These are phyloP conservation scores for Zopfochytrium polystomum DNA, from an alignment of 371 early-diverging fungal genomes.

Conservation along the genomic window DNA sequence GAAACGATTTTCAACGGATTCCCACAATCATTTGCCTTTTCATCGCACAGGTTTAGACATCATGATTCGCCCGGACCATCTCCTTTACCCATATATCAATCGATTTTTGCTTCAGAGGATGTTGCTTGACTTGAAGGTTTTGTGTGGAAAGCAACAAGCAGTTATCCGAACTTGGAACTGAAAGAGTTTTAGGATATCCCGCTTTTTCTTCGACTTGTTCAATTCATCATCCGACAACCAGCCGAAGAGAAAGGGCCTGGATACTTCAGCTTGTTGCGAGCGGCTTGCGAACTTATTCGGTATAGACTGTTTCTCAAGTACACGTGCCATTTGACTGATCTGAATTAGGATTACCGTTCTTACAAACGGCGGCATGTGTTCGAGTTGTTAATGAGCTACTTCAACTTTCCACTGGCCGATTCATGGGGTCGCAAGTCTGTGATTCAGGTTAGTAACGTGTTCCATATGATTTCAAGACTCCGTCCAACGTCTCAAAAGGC, in stretches of 20 bases:
- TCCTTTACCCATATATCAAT: conserved; percentile 71
- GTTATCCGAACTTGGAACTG: too few relatives aligned
- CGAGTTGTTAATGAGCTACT: conserved; percentile 63
- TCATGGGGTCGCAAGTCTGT: conserved; percentile 47
- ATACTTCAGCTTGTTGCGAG: conserved; percentile 64
- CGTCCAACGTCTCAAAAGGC: too few relatives aligned
- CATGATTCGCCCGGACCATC: conserved; percentile 66
- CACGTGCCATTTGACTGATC: too few relatives aligned
- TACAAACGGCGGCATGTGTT: conserved; percentile 68
- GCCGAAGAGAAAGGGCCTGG: conserved; percentile 72
- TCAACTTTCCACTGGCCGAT: conserved; percentile 67
- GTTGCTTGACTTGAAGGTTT: conserved; percentile 66
- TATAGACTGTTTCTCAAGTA: too few relatives aligned
- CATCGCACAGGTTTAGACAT: conserved; percentile 61
- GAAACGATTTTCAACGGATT: conserved; percentile 29
- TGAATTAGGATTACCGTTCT: conserved; percentile 57
- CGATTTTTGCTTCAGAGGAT: conserved; percentile 70
- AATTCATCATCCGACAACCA: conserved; percentile 60
- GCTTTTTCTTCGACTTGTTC: conserved; percentile 72
- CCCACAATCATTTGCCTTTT: conserved; percentile 67
- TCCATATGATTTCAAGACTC: too few relatives aligned
- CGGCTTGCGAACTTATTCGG: conserved; percentile 52
- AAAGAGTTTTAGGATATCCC: conserved; percentile 73
- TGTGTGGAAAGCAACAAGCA: too few relatives aligned
- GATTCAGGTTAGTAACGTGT: too few relatives aligned